These are phyloP conservation scores for Blepharisma undulans DNA, from an alignment of 169 alveolate genomes.

Conservation along the genomic window DNA sequence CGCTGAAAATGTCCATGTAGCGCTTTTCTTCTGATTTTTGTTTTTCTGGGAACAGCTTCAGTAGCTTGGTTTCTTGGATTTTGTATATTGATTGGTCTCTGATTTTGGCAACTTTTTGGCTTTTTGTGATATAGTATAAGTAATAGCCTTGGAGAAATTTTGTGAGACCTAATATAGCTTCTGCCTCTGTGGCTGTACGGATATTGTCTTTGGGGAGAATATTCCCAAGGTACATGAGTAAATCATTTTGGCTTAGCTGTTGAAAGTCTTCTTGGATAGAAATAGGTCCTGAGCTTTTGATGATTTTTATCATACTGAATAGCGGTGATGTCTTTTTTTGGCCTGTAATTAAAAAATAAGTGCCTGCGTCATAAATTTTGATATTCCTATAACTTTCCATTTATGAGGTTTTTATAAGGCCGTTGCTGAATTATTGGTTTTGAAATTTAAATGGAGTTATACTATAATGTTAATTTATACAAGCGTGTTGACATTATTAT, in stretches of 20 bases:
- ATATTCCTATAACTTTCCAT: conserved; percentile 31
- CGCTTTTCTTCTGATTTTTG: conserved; percentile 61
- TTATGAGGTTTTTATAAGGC: neutral
- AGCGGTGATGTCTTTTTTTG: neutral
- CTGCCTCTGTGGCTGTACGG: neutral
- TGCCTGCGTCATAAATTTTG: conserved; percentile 1
- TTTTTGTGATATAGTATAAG: conserved; percentile 53
- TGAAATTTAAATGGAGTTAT: no score
- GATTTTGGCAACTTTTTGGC: conserved; percentile 58
- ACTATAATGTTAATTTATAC: neutral
- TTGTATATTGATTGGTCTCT: conserved; percentile 65
- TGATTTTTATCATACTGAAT: neutral
- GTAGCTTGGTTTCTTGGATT: conserved; percentile 55
- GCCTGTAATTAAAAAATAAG: conserved; percentile 10
- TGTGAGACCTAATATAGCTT: conserved; percentile 43
- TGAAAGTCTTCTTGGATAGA: conserved; percentile 10
- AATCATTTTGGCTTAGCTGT: neutral
- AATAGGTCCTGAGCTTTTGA: neutral
- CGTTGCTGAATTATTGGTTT: neutral
- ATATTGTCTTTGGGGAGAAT: neutral
- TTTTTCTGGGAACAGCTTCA: conserved; percentile 54
- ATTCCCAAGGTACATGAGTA: neutral
- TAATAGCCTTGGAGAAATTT: conserved; percentile 46
- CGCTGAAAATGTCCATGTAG: conserved; percentile 61
- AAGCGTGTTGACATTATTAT: neutral